Conservation (phyloP, 306 rosid species). For the Castanospermum australe region DNA sequence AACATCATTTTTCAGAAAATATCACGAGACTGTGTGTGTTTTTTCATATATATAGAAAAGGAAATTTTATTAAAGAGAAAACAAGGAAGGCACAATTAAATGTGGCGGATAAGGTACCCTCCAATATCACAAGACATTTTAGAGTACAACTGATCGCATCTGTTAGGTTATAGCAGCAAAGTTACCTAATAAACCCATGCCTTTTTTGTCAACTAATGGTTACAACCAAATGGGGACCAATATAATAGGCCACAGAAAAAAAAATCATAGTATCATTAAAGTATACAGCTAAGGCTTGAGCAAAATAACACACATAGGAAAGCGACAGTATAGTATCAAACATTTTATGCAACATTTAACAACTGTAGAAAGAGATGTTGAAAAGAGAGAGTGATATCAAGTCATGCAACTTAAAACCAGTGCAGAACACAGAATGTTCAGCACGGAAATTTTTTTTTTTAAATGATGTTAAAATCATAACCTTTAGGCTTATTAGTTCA, state of each 20-base stretch:
- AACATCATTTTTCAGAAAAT: too few species aligned
- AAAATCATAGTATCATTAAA: not conserved
- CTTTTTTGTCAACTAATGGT: too few species aligned
- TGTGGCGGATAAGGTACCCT: not conserved
- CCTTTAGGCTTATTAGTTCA: slow-evolving; percentile 89
- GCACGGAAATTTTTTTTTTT: not conserved
- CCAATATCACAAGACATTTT: not conserved
- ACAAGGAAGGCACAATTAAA: not conserved
- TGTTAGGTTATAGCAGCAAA: not conserved
- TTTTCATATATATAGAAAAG: not conserved
- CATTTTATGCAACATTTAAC: slow-evolving; percentile 3
- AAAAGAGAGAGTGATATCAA: not conserved
- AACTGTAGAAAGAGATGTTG: not conserved
- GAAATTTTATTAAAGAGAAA: not conserved
- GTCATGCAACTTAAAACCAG: slow-evolving; percentile 20
- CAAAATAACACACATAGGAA: slow-evolving; percentile 8
- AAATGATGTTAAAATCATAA: slow-evolving; percentile 21
- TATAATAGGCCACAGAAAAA: not conserved
- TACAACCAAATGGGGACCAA: not conserved
- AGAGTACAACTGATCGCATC: slow-evolving; percentile 7
- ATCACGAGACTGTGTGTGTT: not conserved
- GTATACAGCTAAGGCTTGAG: not conserved
- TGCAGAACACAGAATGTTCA: not conserved
- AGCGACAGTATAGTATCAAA: not conserved
- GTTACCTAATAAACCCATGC: not conserved